phyloP scores from a whole-genome alignment of 495 filamentous ascomycete genomes.

The Usnea hakonensis region DNA sequence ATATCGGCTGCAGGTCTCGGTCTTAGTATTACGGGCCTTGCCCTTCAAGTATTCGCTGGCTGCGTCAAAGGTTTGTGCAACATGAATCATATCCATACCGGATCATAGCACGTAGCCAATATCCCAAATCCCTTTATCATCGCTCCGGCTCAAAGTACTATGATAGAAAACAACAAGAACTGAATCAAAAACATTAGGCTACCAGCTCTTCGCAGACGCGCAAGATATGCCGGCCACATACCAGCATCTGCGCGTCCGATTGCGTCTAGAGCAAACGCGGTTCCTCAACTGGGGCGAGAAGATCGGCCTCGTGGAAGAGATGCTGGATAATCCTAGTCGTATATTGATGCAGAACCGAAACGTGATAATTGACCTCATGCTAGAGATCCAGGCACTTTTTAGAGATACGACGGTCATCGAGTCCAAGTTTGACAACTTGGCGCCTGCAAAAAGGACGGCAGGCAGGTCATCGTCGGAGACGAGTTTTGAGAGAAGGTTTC shows the following conservation, averaged over 20 bases:
- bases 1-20: constrained; percentile 16
- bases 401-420: constrained; percentile 9
- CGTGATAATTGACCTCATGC: constrained; percentile 17
- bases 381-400: constrained; percentile 17
- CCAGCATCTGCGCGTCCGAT: constrained; percentile 18
- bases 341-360: constrained; percentile 11
- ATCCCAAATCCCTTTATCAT: too few species aligned
- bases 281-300: constrained; percentile 20
- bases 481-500: background rate
- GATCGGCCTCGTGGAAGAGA: constrained; percentile 14
- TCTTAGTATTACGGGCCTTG: constrained; percentile 17
- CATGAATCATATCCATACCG: too few species aligned
- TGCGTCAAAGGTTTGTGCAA: constrained; percentile 19
- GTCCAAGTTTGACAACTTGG: background rate
- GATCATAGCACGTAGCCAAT: too few species aligned
- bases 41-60: constrained; percentile 19
- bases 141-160: too few species aligned
- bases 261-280: constrained; percentile 17
- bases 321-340: background rate
- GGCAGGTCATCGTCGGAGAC: background rate
- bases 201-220: constrained; percentile 17
- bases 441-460: background rate
- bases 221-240: constrained; percentile 14
- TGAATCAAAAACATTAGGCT: constrained; percentile 15
- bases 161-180: background rate